These are phyloP conservation scores for Ilex paraguariensis DNA, from an alignment of 305 asterid species.

Conservation along the genomic window DNA sequence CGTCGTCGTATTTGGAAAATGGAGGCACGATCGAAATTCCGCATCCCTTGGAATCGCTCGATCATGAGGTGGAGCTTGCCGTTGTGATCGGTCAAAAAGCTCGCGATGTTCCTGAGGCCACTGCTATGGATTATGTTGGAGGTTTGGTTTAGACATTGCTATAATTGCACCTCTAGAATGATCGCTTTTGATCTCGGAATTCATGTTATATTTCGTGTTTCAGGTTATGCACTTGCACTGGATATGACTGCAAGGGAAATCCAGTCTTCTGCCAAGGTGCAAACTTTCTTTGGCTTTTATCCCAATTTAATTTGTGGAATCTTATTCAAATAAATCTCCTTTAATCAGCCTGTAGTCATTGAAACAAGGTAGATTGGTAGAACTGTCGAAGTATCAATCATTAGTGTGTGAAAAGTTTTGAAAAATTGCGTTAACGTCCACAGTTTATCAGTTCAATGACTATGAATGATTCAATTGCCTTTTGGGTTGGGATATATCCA, in stretches of 20 bases:
- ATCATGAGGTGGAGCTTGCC: slow-evolving; percentile 97
- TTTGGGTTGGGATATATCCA: no score
- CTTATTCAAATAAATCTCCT: no score
- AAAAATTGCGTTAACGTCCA: no score
- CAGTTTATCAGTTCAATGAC: no score
- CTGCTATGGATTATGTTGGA: slow-evolving; percentile 85
- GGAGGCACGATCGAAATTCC: slow-evolving; percentile 93
- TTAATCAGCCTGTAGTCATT: no score
- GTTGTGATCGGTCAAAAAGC: slow-evolving; percentile 79
- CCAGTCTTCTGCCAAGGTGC: slow-evolving; percentile 80
- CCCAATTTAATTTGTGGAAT: not conserved
- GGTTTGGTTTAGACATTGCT: slow-evolving; percentile 24
- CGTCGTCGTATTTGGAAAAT: slow-evolving; percentile 80
- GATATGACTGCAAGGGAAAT: slow-evolving; percentile 99
- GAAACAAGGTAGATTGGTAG: no score
- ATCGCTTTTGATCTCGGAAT: not conserved
- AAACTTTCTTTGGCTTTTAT: slow-evolving; percentile 13
- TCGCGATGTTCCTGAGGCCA: slow-evolving; percentile 73
- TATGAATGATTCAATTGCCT: no score
- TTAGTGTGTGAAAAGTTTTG: no score
- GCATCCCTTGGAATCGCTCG: slow-evolving; percentile 65
- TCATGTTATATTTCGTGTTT: slow-evolving; percentile 6
- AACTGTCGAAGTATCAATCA: no score
- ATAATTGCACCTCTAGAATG: slow-evolving; percentile 1
- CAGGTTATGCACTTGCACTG: slow-evolving; percentile 97